Evolutionary conservation across 352 stramenopile genomes (phyloP).

Genomic region (Phytopythium mirpurense): DNA sequence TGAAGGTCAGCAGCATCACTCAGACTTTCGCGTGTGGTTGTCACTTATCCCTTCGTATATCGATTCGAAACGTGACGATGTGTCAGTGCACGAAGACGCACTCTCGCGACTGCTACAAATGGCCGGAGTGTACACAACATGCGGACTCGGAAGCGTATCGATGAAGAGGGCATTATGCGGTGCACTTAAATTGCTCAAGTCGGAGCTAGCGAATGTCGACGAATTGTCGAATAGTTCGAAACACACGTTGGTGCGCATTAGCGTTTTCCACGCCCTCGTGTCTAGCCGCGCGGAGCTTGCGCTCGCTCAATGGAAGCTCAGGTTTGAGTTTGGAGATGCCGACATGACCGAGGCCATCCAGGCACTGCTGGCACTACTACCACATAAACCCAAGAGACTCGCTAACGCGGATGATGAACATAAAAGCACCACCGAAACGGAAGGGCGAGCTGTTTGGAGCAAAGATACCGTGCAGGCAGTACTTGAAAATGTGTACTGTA

Average conservation of each 20-base stretch:
- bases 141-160: neutral
- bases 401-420: neutral
- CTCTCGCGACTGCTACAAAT: neutral
- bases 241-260: neutral
- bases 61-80: neutral
- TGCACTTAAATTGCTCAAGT: neutral
- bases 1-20: neutral
- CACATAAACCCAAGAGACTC: neutral
- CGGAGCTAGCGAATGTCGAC: neutral
- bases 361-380: neutral
- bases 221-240: neutral
- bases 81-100: neutral
- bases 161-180: neutral
- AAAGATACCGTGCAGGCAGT: neutral
- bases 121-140: neutral
- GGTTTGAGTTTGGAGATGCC: neutral
- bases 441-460: neutral
- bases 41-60: neutral
- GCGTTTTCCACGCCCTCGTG: neutral
- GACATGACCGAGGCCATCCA: neutral
- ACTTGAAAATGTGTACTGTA: neutral
- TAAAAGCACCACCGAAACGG: neutral
- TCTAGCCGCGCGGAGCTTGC: neutral
- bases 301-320: conserved; percentile 1
- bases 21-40: conserved; percentile 1